Base-by-base conservation (phyloP, 441 rosid genomes). In the Hypseocharis bilobata region DNA sequence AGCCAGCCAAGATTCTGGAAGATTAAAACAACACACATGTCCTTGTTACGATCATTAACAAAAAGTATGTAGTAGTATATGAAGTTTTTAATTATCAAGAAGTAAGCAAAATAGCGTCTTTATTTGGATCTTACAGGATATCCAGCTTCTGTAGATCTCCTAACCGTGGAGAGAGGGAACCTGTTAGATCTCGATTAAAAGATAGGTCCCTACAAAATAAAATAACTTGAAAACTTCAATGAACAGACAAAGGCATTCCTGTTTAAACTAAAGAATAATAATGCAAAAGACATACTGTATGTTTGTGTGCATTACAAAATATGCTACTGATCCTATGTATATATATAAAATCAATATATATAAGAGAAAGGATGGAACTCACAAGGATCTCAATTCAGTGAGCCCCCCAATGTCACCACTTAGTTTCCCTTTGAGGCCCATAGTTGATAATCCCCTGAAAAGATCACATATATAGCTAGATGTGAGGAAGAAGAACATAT, bases 331-430 rank as follows among this genome's bases (percentile, higher is more conserved):
- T n/a, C n/a, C n/a, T n/a, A 36, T 27, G 49, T 22, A 23, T 25
- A 7, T 40, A 54, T 54, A 22, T 4, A 13, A n/a, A 70, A 27
- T 26, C 47, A 0, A 19, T 25, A 28, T 1, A 1, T 58, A 11
- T 28, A 23, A 23, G 28, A 49, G 36, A 56, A 30, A 36, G 6
- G 19, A 0, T 23, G 62, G n/a, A 74, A 80, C 98, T 84, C 63
- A 90, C 98, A 90, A 77, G 69, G 93, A 84, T 87, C 77, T 79
- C 77, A 93, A 81, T 74, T 83, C 91, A 14, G 85, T 62, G 51
- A 93, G 82, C 52, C 80, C 91, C 25, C 95, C 96, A 73, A 93
- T 87, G 78, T 88, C 93, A 10, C 92, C 90, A 73, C 85, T 82
- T 63, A 93, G 84, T 71, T 80, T 81, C 72, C 98, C 98, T 67